Percentiles rank a stretch among this genome's conserved stretches.
Conservation (phyloP, 2,329 filamentous ascomycete species). For the Septoria linicola region DNA sequence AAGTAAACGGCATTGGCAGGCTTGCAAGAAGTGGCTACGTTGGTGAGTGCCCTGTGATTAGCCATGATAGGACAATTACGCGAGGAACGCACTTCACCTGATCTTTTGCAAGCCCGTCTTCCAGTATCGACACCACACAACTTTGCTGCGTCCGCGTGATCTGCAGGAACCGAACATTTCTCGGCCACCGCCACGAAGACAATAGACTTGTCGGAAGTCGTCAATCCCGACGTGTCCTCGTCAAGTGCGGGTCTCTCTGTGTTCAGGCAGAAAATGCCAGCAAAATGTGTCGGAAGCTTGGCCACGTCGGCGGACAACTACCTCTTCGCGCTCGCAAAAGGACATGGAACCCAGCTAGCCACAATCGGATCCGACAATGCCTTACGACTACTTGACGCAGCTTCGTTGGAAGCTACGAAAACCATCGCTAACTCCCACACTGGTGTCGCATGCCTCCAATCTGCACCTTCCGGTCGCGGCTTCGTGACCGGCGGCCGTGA, state of each 20-base stretch:
- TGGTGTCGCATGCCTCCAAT: conserved; percentile 62
- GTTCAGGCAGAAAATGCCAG: conserved; percentile 1
- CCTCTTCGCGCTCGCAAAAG: conserved; percentile 56
- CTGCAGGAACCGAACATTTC: too few relatives aligned
- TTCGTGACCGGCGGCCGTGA: conserved; percentile 71
- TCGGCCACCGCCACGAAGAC: too few relatives aligned
- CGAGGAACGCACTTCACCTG: too few relatives aligned
- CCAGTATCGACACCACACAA: too few relatives aligned
- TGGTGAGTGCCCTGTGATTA: too few relatives aligned
- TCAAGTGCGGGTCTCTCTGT: not conserved
- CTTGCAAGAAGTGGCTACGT: too few relatives aligned
- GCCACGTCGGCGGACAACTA: conserved; percentile 41
- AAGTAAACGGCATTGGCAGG: too few relatives aligned
- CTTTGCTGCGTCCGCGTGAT: too few relatives aligned
- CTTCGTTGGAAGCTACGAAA: conserved; percentile 54
- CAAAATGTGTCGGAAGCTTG: conserved; percentile 11
- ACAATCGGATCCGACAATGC: conserved; percentile 69
- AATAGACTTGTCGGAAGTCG: too few relatives aligned
- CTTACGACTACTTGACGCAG: conserved; percentile 64
- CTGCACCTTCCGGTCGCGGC: conserved; percentile 40
- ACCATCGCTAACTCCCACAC: conserved; percentile 56
- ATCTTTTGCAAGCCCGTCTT: too few relatives aligned
- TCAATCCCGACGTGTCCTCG: not conserved
- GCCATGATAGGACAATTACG: too few relatives aligned
- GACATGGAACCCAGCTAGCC: conserved; percentile 46